Conservation (phyloP, 371 early-diverging fungal species). For the Lichtheimia ornata region DNA sequence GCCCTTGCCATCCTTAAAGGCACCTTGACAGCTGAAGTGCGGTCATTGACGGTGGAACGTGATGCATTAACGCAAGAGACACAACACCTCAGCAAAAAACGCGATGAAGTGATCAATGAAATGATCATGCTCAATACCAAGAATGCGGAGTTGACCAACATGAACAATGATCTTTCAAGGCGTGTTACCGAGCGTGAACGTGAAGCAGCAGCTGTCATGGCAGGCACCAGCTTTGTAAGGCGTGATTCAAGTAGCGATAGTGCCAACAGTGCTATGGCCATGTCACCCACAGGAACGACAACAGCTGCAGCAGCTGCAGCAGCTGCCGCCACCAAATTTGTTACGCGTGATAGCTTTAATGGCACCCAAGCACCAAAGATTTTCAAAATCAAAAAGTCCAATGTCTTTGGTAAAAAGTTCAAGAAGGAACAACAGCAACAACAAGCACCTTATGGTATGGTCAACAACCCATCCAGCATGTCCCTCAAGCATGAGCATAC, state of each 20-base stretch:
- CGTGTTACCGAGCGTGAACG: slow-evolving; percentile 40
- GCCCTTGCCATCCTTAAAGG: slow-evolving; percentile 14
- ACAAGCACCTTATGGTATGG: background rate
- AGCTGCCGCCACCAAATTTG: slow-evolving; percentile 18
- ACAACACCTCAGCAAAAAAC: slow-evolving; percentile 23
- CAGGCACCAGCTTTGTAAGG: slow-evolving; percentile 20
- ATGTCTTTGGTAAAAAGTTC: slow-evolving; percentile 51
- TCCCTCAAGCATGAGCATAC: background rate
- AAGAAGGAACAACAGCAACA: slow-evolving; percentile 5
- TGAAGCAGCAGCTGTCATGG: slow-evolving; percentile 28
- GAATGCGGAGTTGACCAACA: slow-evolving; percentile 53
- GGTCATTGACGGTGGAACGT: slow-evolving; percentile 30
- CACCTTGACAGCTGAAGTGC: slow-evolving; percentile 27
- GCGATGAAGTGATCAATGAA: slow-evolving; percentile 52
- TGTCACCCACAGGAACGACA: slow-evolving; percentile 13
- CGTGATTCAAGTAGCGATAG: slow-evolving; percentile 12
- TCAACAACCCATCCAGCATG: background rate
- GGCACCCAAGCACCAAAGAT: slow-evolving; percentile 32
- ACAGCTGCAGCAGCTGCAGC: background rate
- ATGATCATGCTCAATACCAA: slow-evolving; percentile 55
- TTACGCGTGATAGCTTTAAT: slow-evolving; percentile 29
- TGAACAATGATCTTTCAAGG: slow-evolving; percentile 59
- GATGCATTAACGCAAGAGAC: slow-evolving; percentile 27
- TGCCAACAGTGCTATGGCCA: slow-evolving; percentile 20
- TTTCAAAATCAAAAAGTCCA: slow-evolving; percentile 48